These are phyloP conservation scores for Saturnispora kantuleensis DNA, from an alignment of 805 yeast genomes.

Conservation along the genomic window DNA sequence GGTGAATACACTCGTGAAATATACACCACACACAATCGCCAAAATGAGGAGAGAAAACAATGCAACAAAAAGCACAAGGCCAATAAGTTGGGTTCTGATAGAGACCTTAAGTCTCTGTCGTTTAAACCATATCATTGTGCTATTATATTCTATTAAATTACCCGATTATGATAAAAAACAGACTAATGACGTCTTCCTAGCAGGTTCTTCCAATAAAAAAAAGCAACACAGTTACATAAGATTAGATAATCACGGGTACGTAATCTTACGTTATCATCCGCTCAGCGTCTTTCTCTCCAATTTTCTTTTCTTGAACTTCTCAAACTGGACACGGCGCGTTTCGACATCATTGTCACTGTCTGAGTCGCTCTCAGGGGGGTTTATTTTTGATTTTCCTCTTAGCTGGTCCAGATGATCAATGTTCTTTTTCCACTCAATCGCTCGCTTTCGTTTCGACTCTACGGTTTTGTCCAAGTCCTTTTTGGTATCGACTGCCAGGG, in stretches of 20 bases:
- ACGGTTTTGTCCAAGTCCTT: neutral
- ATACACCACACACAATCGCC: slow-evolving; percentile 68
- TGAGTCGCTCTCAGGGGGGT: neutral
- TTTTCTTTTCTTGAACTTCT: neutral
- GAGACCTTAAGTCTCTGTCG: slow-evolving; percentile 39
- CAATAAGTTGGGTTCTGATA: slow-evolving; percentile 65
- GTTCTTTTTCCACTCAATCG: slow-evolving; percentile 2
- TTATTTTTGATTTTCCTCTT: no score
- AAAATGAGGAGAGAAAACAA: slow-evolving; percentile 59
- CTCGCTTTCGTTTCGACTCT: neutral
- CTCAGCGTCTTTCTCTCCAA: no score
- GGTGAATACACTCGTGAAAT: slow-evolving; percentile 55
- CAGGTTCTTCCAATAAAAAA: neutral
- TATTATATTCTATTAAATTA: neutral
- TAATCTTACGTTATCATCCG: no score
- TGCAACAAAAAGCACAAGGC: slow-evolving; percentile 60
- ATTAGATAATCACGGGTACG: no score
- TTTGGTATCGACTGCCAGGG: neutral
- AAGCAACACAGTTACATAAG: neutral
- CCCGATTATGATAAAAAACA: neutral
- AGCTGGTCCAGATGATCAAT: neutral
- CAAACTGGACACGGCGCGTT: neutral
- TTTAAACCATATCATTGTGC: neutral
- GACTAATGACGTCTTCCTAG: neutral
- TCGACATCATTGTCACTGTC: slow-evolving; percentile 3